Evolutionary conservation across 1,284 basidiomycete species (phyloP), one percentile per base, ranked within the genome.

Genomic region (Taiwanofungus camphoratus): DNA sequence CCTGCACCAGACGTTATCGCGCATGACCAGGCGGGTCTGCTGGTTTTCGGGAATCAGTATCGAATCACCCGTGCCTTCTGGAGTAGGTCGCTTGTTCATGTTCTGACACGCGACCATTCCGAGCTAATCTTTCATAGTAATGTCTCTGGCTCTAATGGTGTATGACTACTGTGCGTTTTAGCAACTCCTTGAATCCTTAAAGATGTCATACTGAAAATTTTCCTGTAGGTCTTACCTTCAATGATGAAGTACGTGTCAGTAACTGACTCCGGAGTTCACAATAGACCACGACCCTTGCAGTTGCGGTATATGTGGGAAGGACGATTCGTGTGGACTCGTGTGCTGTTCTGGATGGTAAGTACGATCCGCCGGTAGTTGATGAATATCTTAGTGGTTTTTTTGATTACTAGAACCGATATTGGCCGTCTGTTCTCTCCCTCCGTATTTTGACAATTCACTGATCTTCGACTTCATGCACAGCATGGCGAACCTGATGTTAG

Each of bases 251-350:
- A n/a, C 15, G 26, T 27, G 4, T 7, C n/a, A n/a, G 2, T n/a
- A 4, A 11, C 12, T 2, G 9, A 32, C 18, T 18, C 36, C 19
- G 32, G 5, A 3, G 29, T 18, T 29, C 13, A 27, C 8, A 15
- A n/a, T 4, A 11, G 15, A 3, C 11, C 18, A n/a, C n/a, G 12
- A 15, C 12, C 23, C n/a, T 29, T 26, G 31, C 5, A 45, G 43
- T 5, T 40, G 13, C 30, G 40, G 15, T 36, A 27, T 32, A 40
- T 40, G 38, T 45, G 43, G 43, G 23, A 21, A 12, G 43, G 43
- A 5, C 43, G 38, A 29, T 40, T 45, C 23, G 43, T 40, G 3
- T 36, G 37, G 43, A 34, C 43, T 7, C 38, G 43, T 19, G 12
- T 40, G 9, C n/a, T 45, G 5, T 45, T 35, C 16, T 40, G 13